A percentile compares a stretch with the other conserved stretches of the same genome.
Conservation (phyloP, 2,329 filamentous ascomycete species). For the Fusarium avenaceum region DNA sequence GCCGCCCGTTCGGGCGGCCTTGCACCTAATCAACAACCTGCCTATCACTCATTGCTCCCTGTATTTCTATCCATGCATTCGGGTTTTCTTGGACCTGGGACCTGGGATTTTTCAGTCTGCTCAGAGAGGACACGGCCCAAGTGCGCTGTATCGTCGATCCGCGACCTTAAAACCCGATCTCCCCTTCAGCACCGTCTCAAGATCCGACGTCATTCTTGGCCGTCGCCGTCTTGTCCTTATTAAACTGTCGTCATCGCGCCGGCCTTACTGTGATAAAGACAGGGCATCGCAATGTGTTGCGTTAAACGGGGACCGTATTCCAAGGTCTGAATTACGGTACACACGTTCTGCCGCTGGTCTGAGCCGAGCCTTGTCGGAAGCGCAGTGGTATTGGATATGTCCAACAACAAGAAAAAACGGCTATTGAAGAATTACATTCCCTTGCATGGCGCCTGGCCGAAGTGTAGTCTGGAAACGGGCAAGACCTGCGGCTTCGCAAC, state of each 20-base stretch:
- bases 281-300: conserved; percentile 17
- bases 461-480: conserved; percentile 6
- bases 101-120: conserved; percentile 1
- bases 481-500: conserved; percentile 9
- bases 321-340: conserved; percentile 4
- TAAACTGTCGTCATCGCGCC: conserved; percentile 41
- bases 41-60: conserved; percentile 9
- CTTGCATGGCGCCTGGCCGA: not conserved
- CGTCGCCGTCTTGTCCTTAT: conserved; percentile 30
- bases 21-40: not conserved
- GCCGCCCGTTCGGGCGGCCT: not conserved
- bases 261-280: conserved; percentile 27
- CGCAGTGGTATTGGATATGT: not conserved
- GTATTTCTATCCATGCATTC: conserved; percentile 9
- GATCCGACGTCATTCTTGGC: conserved; percentile 47
- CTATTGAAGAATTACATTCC: conserved; percentile 20
- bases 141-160: conserved; percentile 47
- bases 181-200: conserved; percentile 33
- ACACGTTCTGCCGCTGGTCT: conserved; percentile 35
- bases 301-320: conserved; percentile 12
- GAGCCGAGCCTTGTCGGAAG: conserved; percentile 36
- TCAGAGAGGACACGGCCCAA: conserved; percentile 20
- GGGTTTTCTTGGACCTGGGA: conserved; percentile 15
- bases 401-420: conserved; percentile 3
- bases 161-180: conserved; percentile 47